These are phyloP conservation scores for Suillus hirtellus DNA, from an alignment of 768 basidiomycete species.

Conservation along the genomic window DNA sequence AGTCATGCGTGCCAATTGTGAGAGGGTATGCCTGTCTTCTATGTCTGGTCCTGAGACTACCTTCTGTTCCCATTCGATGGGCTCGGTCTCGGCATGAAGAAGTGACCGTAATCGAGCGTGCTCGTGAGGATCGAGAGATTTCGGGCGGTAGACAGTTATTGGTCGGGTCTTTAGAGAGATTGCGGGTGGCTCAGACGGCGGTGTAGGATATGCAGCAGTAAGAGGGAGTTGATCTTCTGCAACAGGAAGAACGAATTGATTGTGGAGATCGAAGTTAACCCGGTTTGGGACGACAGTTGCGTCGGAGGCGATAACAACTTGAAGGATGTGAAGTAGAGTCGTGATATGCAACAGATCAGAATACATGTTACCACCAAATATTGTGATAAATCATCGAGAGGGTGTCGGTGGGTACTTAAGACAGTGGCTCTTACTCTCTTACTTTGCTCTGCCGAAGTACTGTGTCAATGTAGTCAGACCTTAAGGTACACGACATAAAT, in stretches of 20 bases:
- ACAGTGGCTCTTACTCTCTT: background rate
- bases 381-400: background rate
- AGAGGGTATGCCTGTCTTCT: constrained; percentile 74
- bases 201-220: constrained; percentile 10
- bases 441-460: background rate
- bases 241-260: background rate
- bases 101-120: constrained; percentile 55
- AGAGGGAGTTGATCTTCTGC: constrained; percentile 10
- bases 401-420: background rate
- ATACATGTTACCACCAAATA: background rate
- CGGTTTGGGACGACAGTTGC: background rate
- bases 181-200: constrained; percentile 14
- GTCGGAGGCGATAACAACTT: background rate
- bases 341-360: background rate
- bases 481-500: background rate
- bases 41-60: constrained; percentile 76
- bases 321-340: background rate
- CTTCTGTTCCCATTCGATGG: constrained; percentile 66
- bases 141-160: constrained; percentile 57
- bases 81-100: constrained; percentile 47
- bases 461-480: background rate
- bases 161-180: constrained; percentile 45
- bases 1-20: constrained; percentile 82
- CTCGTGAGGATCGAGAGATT: constrained; percentile 50
- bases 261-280: constrained; percentile 2